These are phyloP conservation scores for Pseudovirgaria hyperparasitica DNA, from an alignment of 2,329 filamentous ascomycete genomes.

Conservation along the genomic window DNA sequence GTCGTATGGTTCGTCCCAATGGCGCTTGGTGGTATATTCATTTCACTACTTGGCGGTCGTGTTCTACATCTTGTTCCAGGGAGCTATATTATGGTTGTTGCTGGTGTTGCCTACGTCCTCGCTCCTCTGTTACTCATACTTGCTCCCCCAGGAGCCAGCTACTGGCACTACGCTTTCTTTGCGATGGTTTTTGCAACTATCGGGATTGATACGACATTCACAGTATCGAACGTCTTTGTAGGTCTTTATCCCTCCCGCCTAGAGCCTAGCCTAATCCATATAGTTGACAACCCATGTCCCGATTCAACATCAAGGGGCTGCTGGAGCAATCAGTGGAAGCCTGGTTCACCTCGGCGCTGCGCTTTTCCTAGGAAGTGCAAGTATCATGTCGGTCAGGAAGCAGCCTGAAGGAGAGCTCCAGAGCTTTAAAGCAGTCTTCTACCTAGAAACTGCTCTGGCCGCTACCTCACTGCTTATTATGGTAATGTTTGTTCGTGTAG, in stretches of 20 bases:
- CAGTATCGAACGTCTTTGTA: slow-evolving; percentile 61
- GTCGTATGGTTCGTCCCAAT: slow-evolving; percentile 59
- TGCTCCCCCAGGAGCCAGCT: slow-evolving; percentile 42
- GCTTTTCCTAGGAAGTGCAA: slow-evolving; percentile 56
- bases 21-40: slow-evolving; percentile 52
- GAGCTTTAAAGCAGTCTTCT: slow-evolving; percentile 55
- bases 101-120: slow-evolving; percentile 45
- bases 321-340: slow-evolving; percentile 58
- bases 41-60: slow-evolving; percentile 50
- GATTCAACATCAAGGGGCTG: slow-evolving; percentile 53
- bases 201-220: slow-evolving; percentile 67
- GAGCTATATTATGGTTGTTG: slow-evolving; percentile 49
- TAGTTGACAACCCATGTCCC: slow-evolving; percentile 55
- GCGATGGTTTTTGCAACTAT: slow-evolving; percentile 57
- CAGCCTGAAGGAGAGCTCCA: slow-evolving; percentile 28
- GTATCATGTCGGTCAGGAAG: slow-evolving; percentile 44
- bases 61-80: slow-evolving; percentile 55
- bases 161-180: slow-evolving; percentile 66
- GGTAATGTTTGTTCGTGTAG: no score
- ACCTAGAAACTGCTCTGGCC: no score
- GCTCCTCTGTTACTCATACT: slow-evolving; percentile 51
- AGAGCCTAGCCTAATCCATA: background rate
- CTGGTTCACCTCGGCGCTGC: slow-evolving; percentile 61
- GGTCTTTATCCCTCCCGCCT: background rate
- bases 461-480: no score